These are phyloP conservation scores for Zygotorulaspora florentina DNA, from an alignment of 805 yeast species.

Conservation along the genomic window DNA sequence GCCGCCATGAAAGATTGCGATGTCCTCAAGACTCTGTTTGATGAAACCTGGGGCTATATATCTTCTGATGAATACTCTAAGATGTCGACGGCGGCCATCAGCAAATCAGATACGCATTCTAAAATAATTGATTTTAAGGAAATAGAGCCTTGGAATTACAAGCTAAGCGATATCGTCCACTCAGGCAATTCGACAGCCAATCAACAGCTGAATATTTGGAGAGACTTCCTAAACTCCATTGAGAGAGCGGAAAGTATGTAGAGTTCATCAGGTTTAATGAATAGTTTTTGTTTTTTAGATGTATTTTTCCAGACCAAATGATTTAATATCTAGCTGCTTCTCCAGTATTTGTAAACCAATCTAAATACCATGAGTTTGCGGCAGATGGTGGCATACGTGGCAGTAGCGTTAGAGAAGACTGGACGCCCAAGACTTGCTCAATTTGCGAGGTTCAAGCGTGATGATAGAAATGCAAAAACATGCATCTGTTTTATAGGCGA, in stretches of 20 bases:
- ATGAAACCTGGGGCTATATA: slow-evolving; percentile 33
- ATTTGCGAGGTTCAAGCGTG: too few relatives aligned
- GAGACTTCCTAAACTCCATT: not conserved
- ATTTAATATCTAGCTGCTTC: too few relatives aligned
- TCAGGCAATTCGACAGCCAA: not conserved
- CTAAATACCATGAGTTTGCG: too few relatives aligned
- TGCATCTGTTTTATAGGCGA: too few relatives aligned
- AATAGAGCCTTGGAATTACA: slow-evolving; percentile 25
- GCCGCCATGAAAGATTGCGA: slow-evolving; percentile 20
- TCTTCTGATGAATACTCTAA: slow-evolving; percentile 22
- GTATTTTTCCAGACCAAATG: too few relatives aligned
- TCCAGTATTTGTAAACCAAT: too few relatives aligned
- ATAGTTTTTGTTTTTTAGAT: not conserved
- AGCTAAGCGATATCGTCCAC: not conserved
- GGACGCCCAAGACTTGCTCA: too few relatives aligned
- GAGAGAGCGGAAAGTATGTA: not conserved
- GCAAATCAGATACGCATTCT: slow-evolving; percentile 1
- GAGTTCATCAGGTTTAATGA: not conserved
- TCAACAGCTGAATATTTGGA: not conserved
- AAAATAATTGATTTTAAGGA: slow-evolving; percentile 25
- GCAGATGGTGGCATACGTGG: too few relatives aligned
- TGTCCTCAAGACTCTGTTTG: slow-evolving; percentile 27
- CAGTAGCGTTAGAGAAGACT: too few relatives aligned
- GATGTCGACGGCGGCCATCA: not conserved
- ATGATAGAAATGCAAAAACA: too few relatives aligned